A percentile compares a stretch with the other conserved stretches of the same genome.
Conservation (phyloP, 768 basidiomycete species). For the Leccinum variicolor region DNA sequence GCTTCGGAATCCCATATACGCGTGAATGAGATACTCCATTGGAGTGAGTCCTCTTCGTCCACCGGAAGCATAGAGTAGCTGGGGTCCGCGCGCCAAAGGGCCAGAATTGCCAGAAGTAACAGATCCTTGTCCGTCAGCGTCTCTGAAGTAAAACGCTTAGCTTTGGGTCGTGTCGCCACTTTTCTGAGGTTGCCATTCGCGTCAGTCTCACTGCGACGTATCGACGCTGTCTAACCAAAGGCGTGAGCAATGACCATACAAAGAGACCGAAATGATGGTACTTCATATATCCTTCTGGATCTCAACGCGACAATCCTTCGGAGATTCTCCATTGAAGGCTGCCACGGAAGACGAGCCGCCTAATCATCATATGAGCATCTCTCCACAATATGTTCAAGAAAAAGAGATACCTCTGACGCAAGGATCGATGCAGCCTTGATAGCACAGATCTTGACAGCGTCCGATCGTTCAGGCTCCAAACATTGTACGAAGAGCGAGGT, state of each 20-base stretch:
- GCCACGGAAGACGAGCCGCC: slow-evolving; percentile 54
- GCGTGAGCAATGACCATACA: slow-evolving; percentile 7
- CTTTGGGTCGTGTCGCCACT: slow-evolving; percentile 54
- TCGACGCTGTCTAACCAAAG: slow-evolving; percentile 41
- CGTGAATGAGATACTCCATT: slow-evolving; percentile 46
- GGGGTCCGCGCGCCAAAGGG: slow-evolving; percentile 61
- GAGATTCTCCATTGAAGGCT: slow-evolving; percentile 50
- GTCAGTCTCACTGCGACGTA: slow-evolving; percentile 62
- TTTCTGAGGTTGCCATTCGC: slow-evolving; percentile 52
- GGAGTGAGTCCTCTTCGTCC: slow-evolving; percentile 37
- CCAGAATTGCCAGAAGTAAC: slow-evolving; percentile 63
- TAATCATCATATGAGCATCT: slow-evolving; percentile 24
- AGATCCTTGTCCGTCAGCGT: slow-evolving; percentile 67
- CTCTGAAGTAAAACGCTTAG: slow-evolving; percentile 53
- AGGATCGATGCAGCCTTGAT: slow-evolving; percentile 72
- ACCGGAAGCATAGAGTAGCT: slow-evolving; percentile 52
- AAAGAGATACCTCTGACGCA: slow-evolving; percentile 54
- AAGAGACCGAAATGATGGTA: slow-evolving; percentile 27
- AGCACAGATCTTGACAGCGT: slow-evolving; percentile 75
- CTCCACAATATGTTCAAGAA: neutral
- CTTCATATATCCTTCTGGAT: slow-evolving; percentile 55
- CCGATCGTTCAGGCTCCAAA: slow-evolving; percentile 73
- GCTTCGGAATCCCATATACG: slow-evolving; percentile 61
- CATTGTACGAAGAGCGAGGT: slow-evolving; percentile 59
- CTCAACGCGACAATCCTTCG: slow-evolving; percentile 44